A percentile compares a stretch with the other conserved stretches of the same genome.
Conservation (phyloP, 73 alveolate genomes). For the Paramecium biaurelia region DNA sequence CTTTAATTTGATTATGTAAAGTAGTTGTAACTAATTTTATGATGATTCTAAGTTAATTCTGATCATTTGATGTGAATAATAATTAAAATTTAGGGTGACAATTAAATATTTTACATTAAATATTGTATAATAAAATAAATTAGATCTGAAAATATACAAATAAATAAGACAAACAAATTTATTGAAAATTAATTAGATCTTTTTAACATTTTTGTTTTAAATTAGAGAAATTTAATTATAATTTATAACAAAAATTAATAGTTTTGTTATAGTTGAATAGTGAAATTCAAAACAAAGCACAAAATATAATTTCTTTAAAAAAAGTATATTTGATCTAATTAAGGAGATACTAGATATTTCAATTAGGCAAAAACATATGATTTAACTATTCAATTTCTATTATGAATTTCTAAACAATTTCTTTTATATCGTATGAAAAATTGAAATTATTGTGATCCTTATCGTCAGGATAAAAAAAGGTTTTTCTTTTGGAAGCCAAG, state of each 20-base stretch:
- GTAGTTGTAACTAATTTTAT: too few species aligned
- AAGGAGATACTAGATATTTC: neutral
- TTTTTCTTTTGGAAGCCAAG: slow-evolving; percentile 19
- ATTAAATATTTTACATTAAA: too few species aligned
- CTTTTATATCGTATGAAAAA: slow-evolving; percentile 8
- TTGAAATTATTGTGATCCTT: slow-evolving; percentile 31
- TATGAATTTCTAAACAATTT: neutral
- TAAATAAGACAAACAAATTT: neutral
- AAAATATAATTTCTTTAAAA: neutral
- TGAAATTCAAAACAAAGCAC: neutral
- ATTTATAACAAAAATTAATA: neutral
- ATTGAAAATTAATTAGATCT: neutral
- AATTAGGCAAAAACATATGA: slow-evolving; percentile 13
- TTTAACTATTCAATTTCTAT: neutral
- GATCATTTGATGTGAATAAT: too few species aligned
- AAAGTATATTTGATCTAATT: neutral
- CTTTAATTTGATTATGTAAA: too few species aligned
- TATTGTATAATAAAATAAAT: too few species aligned
- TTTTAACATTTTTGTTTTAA: too few species aligned
- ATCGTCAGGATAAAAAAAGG: neutral
- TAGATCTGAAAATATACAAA: too few species aligned
- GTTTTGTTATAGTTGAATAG: neutral
- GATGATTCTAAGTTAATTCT: too few species aligned
- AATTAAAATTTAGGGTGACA: too few species aligned
- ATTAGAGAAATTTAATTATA: neutral